A percentile compares a stretch with the other conserved stretches of the same genome.
These are phyloP conservation scores for Aspergillus cristatus DNA, from an alignment of 495 filamentous ascomycete genomes.

Conservation along the genomic window DNA sequence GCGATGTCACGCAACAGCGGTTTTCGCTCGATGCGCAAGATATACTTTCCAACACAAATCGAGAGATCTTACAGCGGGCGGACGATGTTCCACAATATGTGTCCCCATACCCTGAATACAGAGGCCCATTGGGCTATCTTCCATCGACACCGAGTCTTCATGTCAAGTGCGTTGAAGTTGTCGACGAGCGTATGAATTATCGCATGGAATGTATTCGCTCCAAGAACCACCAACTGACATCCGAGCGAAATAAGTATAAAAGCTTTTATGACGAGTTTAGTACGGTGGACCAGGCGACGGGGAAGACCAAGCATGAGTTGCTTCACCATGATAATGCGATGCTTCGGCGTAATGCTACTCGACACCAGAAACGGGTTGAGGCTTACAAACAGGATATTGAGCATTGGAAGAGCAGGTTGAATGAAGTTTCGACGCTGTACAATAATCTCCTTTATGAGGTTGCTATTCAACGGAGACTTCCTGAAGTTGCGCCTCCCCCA, in stretches of 20 bases:
- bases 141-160: slow-evolving; percentile 17
- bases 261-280: slow-evolving; percentile 9
- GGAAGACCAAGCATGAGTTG: slow-evolving; percentile 15
- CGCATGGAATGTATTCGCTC: slow-evolving; percentile 6
- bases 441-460: slow-evolving; percentile 21
- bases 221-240: slow-evolving; percentile 9
- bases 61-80: slow-evolving; percentile 12
- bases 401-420: slow-evolving; percentile 13
- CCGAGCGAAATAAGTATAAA: slow-evolving; percentile 16
- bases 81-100: slow-evolving; percentile 10
- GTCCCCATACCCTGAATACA: slow-evolving; percentile 17
- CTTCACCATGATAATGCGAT: slow-evolving; percentile 15
- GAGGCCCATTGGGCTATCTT: slow-evolving; percentile 17
- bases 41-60: slow-evolving; percentile 7
- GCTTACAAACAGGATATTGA: slow-evolving; percentile 14
- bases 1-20: slow-evolving; percentile 13
- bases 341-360: slow-evolving; percentile 13
- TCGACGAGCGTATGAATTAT: slow-evolving; percentile 6
- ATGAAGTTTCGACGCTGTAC: slow-evolving; percentile 9
- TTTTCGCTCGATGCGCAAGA: slow-evolving; percentile 14
- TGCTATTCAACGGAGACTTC: slow-evolving; percentile 9
- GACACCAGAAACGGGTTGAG: slow-evolving; percentile 11
- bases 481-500: slow-evolving; percentile 7
- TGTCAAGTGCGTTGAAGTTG: slow-evolving; percentile 15
- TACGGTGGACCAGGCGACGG: slow-evolving; percentile 10